Evolutionary conservation across 257 asterid genomes (phyloP), one percentile per base, ranked within the genome.

Genomic region (Buddleja alternifolia): DNA sequence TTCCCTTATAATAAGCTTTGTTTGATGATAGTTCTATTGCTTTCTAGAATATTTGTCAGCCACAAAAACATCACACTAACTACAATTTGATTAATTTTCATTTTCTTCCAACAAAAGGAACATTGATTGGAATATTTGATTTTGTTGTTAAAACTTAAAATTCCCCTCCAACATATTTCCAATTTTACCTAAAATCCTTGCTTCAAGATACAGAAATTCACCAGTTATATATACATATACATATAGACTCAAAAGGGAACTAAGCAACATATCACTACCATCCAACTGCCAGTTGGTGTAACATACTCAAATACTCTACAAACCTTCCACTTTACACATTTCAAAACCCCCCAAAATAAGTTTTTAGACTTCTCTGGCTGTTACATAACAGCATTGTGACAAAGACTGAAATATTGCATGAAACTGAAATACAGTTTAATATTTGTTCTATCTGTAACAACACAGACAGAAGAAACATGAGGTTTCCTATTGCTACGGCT

Each of bases 221-320:
- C 36, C 76, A 60, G 20, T 67, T 55, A 10, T 63, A 45, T 42
- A 64, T 14, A 32, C 24, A 11, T 41, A 8, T 60, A 25, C 25
- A 66, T 51, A 47, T 34, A 73, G 56, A 44, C 58, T 67, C 8
- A 62, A 69, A 76, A 53, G 63, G 54, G 63, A 44, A 78, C 73
- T 20, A 1, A 67, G 61, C 70, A 63, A 56, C 63, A 65, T 48
- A 45, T 51, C 63, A 62, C 40, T 51, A 65, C 77, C 66, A 75
- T 53, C 83, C 84, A 88, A 86, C 96, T 56, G 80, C 91, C 90
- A 86, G 91, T 82, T 19, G 91, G 88, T 85, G 73, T 51, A 64
- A 60, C 75, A 77, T 66, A 29, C 75, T 66, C 68, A 75, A 69
- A 66, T 59, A 60, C 85, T 55, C 69, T 7, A 46, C 68, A 77